phyloP scores from a whole-genome alignment of 2,329 filamentous ascomycete species.

The Bipolaris cookei region DNA sequence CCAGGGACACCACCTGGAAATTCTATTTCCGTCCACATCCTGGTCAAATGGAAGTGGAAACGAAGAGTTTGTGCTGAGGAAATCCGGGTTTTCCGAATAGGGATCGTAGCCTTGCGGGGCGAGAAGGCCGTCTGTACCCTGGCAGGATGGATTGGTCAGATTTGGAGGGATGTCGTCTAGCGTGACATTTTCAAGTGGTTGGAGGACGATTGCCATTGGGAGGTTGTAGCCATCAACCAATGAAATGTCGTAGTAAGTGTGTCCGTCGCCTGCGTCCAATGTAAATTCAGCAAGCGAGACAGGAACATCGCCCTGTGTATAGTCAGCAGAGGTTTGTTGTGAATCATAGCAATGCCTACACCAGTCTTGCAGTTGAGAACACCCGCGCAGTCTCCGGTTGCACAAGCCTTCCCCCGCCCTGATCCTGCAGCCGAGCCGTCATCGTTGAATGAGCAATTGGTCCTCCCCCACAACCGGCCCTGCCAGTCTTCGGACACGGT shows the following conservation, averaged over 20 bases:
- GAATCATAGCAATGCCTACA: slow-evolving; percentile 55
- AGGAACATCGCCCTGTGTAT: slow-evolving; percentile 69
- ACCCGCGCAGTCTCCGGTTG: slow-evolving; percentile 77
- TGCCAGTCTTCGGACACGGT: slow-evolving; percentile 77
- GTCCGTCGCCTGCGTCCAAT: slow-evolving; percentile 68
- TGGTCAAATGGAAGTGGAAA: slow-evolving; percentile 73
- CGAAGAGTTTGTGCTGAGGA: slow-evolving; percentile 67
- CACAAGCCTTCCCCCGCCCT: slow-evolving; percentile 64
- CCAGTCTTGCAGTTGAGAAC: slow-evolving; percentile 71
- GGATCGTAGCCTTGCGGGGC: slow-evolving; percentile 53
- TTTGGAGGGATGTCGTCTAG: slow-evolving; percentile 72
- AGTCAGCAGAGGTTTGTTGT: slow-evolving; percentile 15
- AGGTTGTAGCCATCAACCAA: slow-evolving; percentile 86
- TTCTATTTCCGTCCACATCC: slow-evolving; percentile 61
- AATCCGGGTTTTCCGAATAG: slow-evolving; percentile 58
- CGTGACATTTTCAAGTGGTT: slow-evolving; percentile 63
- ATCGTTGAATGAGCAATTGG: slow-evolving; percentile 78
- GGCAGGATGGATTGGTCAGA: slow-evolving; percentile 76
- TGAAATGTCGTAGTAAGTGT: slow-evolving; percentile 85
- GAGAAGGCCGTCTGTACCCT: slow-evolving; percentile 71
- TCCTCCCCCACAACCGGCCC: slow-evolving; percentile 81
- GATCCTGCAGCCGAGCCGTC: slow-evolving; percentile 63
- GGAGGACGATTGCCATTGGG: slow-evolving; percentile 65
- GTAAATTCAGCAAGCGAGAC: slow-evolving; percentile 83
- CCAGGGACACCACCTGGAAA: slow-evolving; percentile 80